Evolutionary conservation across 1,139 yeast genomes (phyloP).

Genomic region (Arxiozyma heterogenica): DNA sequence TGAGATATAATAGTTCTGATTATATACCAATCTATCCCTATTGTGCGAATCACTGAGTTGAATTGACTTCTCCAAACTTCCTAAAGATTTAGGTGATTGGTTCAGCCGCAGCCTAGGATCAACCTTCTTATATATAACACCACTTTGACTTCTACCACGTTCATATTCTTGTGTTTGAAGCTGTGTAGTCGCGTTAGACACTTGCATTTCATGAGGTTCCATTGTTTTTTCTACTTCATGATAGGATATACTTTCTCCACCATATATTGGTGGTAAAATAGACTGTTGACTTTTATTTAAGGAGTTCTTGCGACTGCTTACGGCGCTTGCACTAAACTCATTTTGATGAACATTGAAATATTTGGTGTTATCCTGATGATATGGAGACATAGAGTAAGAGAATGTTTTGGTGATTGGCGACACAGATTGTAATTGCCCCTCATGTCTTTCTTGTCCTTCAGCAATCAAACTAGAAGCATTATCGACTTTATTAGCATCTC

Average conservation of each 20-base stretch:
- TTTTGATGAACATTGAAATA: constrained; percentile 2
- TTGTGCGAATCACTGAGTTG: constrained; percentile 20
- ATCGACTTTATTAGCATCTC: neutral
- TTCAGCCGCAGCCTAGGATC: neutral
- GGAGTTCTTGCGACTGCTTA: constrained; percentile 17
- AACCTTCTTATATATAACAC: neutral
- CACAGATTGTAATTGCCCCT: constrained; percentile 8
- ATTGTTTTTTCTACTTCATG: constrained; percentile 8
- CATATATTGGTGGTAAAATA: constrained; percentile 9
- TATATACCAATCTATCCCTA: constrained; percentile 21
- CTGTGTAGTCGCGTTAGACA: neutral
- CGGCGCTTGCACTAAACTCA: neutral
- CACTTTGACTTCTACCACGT: neutral
- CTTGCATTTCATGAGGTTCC: neutral
- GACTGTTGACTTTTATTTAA: constrained; percentile 14
- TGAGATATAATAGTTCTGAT: constrained; percentile 28
- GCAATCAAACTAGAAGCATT: neutral
- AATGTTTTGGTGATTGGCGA: constrained; percentile 24
- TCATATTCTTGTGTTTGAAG: neutral
- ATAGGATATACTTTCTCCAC: constrained; percentile 13
- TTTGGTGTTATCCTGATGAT: neutral
- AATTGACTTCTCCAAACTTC: neutral
- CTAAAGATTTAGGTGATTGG: neutral
- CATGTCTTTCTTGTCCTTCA: neutral
- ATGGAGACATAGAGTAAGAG: constrained; percentile 21